A percentile compares a stretch with the other conserved stretches of the same genome.
phyloP scores from a whole-genome alignment of 2,329 filamentous ascomycete species.

The Xylaria arbuscula region DNA sequence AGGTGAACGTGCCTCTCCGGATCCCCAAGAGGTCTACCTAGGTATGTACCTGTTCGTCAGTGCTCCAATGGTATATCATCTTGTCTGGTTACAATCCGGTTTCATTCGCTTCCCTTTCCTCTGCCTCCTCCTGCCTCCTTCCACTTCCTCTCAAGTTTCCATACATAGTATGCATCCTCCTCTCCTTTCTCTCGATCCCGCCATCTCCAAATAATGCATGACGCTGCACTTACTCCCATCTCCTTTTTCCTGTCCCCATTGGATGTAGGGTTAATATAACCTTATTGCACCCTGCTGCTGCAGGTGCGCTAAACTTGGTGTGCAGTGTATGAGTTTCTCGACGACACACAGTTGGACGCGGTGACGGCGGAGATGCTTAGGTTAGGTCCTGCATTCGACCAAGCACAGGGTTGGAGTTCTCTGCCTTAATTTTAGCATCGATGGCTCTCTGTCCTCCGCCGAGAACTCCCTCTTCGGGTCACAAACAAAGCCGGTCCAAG shows the following conservation, averaged over 20 bases:
- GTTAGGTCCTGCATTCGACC: constrained; percentile 3
- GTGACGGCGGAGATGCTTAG: constrained; percentile 14
- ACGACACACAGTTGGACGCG: constrained; percentile 5
- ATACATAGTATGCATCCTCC: background rate
- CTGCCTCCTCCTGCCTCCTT: background rate
- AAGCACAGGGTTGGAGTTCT: background rate
- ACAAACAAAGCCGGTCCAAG: background rate
- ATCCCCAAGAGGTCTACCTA: background rate
- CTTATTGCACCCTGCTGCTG: constrained; percentile 31
- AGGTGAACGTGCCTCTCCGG: background rate
- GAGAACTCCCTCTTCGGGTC: constrained; percentile 22
- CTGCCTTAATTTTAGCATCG: constrained; percentile 13
- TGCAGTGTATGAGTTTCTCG: constrained; percentile 19
- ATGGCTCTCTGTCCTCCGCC: constrained; percentile 23
- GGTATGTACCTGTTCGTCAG: background rate
- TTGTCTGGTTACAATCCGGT: background rate
- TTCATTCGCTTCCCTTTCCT: background rate
- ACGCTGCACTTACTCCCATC: constrained; percentile 17
- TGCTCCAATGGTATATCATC: background rate
- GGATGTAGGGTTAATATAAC: constrained; percentile 33
- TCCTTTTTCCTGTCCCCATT: constrained; percentile 29
- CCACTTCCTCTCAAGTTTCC: constrained; percentile 7
- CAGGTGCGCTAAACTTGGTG: constrained; percentile 34
- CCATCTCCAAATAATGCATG: constrained; percentile 21
- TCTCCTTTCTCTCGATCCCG: constrained; percentile 5